Evolutionary conservation across 1,139 yeast species (phyloP), one percentile per base, ranked within the genome.

Genomic region (Blastobotrys indianensis): DNA sequence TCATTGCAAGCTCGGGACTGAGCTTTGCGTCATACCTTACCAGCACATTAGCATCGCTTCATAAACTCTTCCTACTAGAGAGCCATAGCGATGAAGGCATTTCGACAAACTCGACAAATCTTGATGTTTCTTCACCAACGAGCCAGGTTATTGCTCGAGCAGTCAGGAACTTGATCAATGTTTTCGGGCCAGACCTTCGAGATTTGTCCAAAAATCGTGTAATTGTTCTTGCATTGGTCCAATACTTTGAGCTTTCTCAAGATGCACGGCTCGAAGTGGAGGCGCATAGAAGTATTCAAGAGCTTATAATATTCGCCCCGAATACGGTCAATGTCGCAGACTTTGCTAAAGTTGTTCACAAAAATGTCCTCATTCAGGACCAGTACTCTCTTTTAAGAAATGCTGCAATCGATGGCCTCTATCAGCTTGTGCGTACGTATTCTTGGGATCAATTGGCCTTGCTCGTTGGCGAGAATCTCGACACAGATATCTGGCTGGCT

Each of bases 1-100:
- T 85, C 11, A 70, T 87, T 42, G 79, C 78, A 42, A 67, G 71
- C 39, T 69, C 77, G 4, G 84, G 81, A 46, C 61, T 77, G 40
- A 77, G 79, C 9, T 73, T 77, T 46, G 57, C 68, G 0, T 54
- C 60, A 4, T 65, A 68, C 12, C 67, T 77, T 2, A 55, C 70
- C 8, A 70, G 73, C 41, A 66, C 82, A 0, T 64, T 85, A 1
- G 61, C 64, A 1, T 58, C 76, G 1, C 55, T 85, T 44, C 70
- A 71, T 41, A 65, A 63, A 13, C 58, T 82, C 1, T 74, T 74
- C 56, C 52, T 70, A 0, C 69, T 74, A 46, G 88, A 81, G 51
- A 60, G 71, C 1, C 87, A 76, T 60, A 82, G 85, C 12, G 63
- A 66, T 11, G 73, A 68, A 50, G 68, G 75, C 3, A 51, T 65